A percentile compares a stretch with the other conserved stretches of the same genome.
Conservation (phyloP, 2,329 filamentous ascomycete genomes). For the Trichophyton equinum region DNA sequence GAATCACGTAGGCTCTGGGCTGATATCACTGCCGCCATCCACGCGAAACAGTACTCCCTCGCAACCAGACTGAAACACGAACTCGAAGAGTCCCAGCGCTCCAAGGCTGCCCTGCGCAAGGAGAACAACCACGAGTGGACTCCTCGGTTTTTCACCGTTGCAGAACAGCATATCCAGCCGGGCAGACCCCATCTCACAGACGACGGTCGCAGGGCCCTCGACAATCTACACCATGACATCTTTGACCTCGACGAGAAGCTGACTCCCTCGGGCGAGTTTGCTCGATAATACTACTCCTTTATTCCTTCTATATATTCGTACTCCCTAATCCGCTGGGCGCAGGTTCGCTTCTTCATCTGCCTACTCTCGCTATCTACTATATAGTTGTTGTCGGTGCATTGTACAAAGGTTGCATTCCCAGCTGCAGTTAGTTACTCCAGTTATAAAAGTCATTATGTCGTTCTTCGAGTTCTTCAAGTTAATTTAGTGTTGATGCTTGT, state of each 20-base stretch:
- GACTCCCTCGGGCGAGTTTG: neutral
- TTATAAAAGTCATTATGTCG: too few species aligned
- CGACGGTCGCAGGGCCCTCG: constrained; percentile 47
- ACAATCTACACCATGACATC: constrained; percentile 42
- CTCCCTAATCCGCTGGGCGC: neutral
- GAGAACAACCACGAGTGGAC: constrained; percentile 57
- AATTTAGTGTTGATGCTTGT: too few species aligned
- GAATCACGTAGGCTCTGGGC: constrained; percentile 84
- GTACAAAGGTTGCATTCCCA: neutral
- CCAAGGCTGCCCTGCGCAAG: constrained; percentile 71
- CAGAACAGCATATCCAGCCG: constrained; percentile 38
- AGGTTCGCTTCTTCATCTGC: too few species aligned
- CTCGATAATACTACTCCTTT: neutral
- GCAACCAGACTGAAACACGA: constrained; percentile 83
- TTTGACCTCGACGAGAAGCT: constrained; percentile 36
- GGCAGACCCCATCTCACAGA: constrained; percentile 52
- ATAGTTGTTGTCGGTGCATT: neutral
- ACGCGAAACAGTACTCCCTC: constrained; percentile 65
- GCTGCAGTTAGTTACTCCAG: too few species aligned
- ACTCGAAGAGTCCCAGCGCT: constrained; percentile 78
- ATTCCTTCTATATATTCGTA: neutral
- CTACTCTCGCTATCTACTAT: too few species aligned
- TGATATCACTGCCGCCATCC: constrained; percentile 74
- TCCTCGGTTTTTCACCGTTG: constrained; percentile 72
- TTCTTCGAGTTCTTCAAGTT: too few species aligned